Evolutionary conservation across 176 grass and related monocot genomes (phyloP).

Genomic region (Triticum turgidum): DNA sequence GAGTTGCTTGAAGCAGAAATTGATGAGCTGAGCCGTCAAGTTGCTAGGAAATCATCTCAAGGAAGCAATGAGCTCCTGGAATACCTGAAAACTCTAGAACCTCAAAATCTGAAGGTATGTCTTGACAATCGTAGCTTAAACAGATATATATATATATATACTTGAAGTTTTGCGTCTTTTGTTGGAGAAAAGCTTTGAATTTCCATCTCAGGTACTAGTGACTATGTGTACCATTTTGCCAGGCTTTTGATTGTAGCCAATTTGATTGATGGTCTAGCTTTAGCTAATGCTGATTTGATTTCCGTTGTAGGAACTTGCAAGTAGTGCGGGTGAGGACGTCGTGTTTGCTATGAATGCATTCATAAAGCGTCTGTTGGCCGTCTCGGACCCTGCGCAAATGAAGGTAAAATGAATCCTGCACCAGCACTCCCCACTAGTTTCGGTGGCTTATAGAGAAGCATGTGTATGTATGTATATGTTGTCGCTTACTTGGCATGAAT

Average conservation of each 20-base stretch:
- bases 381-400: constrained; percentile 86
- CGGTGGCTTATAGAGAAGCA: too few relatives aligned
- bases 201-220: too few relatives aligned
- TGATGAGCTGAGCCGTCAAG: constrained; percentile 75
- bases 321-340: constrained; percentile 83
- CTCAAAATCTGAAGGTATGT: constrained; percentile 90
- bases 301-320: constrained; percentile 66
- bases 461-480: too few relatives aligned
- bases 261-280: neutral
- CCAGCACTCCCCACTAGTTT: too few relatives aligned
- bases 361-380: constrained; percentile 82
- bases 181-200: too few relatives aligned
- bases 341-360: constrained; percentile 96
- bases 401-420: constrained; percentile 43
- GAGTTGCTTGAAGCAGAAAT: constrained; percentile 90
- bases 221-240: too few relatives aligned
- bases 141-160: too few relatives aligned
- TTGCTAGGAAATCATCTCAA: constrained; percentile 55
- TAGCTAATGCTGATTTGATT: neutral
- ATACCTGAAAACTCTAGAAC: constrained; percentile 81
- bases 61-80: constrained; percentile 88
- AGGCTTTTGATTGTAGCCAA: neutral
- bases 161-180: too few relatives aligned
- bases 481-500: neutral
- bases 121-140: too few relatives aligned